Evolutionary conservation across 2,329 filamentous ascomycete species (phyloP).

Genomic region (Rhexocercosporidium sp.): DNA sequence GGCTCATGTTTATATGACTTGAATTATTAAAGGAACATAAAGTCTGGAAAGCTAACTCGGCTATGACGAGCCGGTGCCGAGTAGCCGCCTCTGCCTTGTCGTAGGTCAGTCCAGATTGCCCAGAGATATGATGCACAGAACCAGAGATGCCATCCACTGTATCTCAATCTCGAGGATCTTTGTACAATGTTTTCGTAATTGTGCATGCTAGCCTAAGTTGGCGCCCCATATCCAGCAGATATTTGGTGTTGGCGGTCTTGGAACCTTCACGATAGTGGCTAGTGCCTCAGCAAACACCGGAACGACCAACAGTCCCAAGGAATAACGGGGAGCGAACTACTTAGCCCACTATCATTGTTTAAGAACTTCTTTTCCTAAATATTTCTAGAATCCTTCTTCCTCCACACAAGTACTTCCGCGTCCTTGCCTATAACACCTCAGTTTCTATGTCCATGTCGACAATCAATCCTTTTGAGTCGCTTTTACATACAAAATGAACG

Average conservation of each 20-base stretch:
- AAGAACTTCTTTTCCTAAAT: background rate
- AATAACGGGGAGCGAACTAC: background rate
- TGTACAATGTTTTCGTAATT: background rate
- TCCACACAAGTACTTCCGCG: too few species aligned
- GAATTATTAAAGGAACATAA: background rate
- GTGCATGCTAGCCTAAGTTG: background rate
- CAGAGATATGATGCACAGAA: background rate
- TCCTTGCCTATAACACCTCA: background rate
- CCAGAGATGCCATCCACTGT: background rate
- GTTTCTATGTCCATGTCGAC: background rate
- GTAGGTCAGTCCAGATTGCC: constrained; percentile 7
- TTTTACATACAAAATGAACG: constrained; percentile 1
- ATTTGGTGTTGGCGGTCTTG: background rate
- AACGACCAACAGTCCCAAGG: background rate
- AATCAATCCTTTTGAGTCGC: background rate
- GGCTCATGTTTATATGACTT: background rate
- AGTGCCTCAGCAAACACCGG: background rate
- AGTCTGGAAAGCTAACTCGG: background rate
- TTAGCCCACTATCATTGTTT: background rate
- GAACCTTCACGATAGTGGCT: background rate
- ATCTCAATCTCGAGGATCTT: background rate
- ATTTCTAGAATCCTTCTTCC: background rate
- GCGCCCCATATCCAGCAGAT: background rate
- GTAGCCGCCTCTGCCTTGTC: background rate
- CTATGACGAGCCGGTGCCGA: background rate